Base-by-base conservation (phyloP, 352 stramenopile genomes). In the Lagenidium sp. region DNA sequence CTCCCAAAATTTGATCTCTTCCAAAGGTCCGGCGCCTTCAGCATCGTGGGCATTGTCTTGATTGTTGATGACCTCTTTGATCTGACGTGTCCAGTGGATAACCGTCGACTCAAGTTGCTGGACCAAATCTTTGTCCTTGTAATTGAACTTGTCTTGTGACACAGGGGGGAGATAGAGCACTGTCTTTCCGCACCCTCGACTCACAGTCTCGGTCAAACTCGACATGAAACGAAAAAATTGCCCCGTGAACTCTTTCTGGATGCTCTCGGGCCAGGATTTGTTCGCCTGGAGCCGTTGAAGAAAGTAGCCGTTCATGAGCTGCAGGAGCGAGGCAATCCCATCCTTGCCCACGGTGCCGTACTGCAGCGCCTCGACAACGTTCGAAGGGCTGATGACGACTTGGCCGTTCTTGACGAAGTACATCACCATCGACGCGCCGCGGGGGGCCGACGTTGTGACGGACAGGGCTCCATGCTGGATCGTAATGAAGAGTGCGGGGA, bases 61-160 rank as follows among this genome's bases (percentile, higher is more conserved):
- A 55, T 95, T 97, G 58, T 96, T 97, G 30, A 97, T 89, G 18
- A 98, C 88, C 46, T 97, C 91, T 53, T 98, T 98, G 55, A 98
- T 98, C 55, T 98, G 94, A 3, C 92, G 63, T 21, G 94, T 98
- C 94, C 94, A 98, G 58, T 97, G 88, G 51, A 98, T 98, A 6
- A 98, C 90, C 0, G 88, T 97, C 23, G 82, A 96, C 55, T 98
- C 93, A n/a, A 98, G 61, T 40, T 97, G 88, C 62, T 98, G 91
- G 30, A 97, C 78, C 16, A 97, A 60, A 37, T 98, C 94, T 61
- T 98, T 97, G 64, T 97, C 69, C 38, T 87, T 88, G 60, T 86
- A 63, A 49, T 92, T 92, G 43, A 90, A 76, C 43, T 94, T 82
- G 53, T 72, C 60, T 5, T 88, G 57, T 29, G 80, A 72, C 34